Evolutionary conservation across 2,329 filamentous ascomycete genomes (phyloP).

Genomic region (Chrysoporthe austroafricana): DNA sequence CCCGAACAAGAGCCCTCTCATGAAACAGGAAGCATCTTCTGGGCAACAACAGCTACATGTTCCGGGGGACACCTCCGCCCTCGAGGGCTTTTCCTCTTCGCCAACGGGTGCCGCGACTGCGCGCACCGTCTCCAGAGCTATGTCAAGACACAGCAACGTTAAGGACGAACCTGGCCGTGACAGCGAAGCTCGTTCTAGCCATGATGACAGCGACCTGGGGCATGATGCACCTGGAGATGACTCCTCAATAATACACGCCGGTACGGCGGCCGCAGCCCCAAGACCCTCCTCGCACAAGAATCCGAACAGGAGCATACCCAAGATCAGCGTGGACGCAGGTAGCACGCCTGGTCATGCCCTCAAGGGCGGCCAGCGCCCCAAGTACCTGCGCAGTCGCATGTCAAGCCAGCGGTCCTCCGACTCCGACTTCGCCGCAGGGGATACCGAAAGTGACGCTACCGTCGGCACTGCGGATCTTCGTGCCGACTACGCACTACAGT

Average conservation of each 20-base stretch:
- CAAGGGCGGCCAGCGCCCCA: slow-evolving; percentile 53
- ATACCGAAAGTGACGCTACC: slow-evolving; percentile 74
- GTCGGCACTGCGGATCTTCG: slow-evolving; percentile 54
- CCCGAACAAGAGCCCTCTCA: slow-evolving; percentile 8
- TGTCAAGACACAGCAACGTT: slow-evolving; percentile 47
- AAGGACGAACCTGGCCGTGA: slow-evolving; percentile 25
- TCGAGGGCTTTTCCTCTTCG: slow-evolving; percentile 60
- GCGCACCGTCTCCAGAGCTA: slow-evolving; percentile 55
- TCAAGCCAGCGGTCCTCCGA: slow-evolving; percentile 63
- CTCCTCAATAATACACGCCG: slow-evolving; percentile 40
- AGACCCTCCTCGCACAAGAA: slow-evolving; percentile 38
- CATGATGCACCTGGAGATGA: slow-evolving; percentile 31
- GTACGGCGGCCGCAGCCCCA: slow-evolving; percentile 33
- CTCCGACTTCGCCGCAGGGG: slow-evolving; percentile 63
- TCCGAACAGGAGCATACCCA: slow-evolving; percentile 40
- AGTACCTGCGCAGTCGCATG: slow-evolving; percentile 61
- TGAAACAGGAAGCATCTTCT: slow-evolving; percentile 25
- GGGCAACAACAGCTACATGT: slow-evolving; percentile 38
- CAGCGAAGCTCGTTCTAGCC: neutral
- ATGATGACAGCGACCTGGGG: slow-evolving; percentile 31
- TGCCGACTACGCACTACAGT: slow-evolving; percentile 80
- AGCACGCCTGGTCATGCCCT: slow-evolving; percentile 52
- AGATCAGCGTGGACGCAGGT: slow-evolving; percentile 46
- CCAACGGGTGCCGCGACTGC: slow-evolving; percentile 60
- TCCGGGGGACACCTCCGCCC: slow-evolving; percentile 45